phyloP scores from a whole-genome alignment of 371 early-diverging fungal species.

The Syncephalastrum racemosum region DNA sequence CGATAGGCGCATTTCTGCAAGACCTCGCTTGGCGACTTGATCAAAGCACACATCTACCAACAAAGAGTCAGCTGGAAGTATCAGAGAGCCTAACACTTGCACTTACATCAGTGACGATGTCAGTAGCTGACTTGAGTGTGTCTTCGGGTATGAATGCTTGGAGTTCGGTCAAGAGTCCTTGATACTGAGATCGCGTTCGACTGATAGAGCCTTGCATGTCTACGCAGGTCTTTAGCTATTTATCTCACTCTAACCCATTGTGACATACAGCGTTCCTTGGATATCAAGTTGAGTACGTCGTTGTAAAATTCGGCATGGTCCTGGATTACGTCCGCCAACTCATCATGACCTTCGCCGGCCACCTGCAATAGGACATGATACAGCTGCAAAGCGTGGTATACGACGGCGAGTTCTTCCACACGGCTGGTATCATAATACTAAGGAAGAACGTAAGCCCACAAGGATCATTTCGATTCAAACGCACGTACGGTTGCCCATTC shows the following conservation, averaged over 20 bases:
- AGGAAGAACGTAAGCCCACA: background rate
- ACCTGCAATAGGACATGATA: constrained; percentile 10
- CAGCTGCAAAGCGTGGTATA: constrained; percentile 16
- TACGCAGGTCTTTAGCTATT: constrained; percentile 12
- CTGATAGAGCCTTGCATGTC: background rate
- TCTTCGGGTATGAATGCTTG: constrained; percentile 31
- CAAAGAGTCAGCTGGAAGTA: background rate
- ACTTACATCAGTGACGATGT: constrained; percentile 26
- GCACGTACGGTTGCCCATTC: constrained; percentile 35
- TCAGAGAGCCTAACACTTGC: background rate
- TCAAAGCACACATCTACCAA: constrained; percentile 7
- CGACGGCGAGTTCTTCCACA: constrained; percentile 16
- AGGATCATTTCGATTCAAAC: background rate
- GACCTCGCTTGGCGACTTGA: constrained; percentile 25
- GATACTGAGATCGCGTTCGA: constrained; percentile 26
- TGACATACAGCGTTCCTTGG: constrained; percentile 14
- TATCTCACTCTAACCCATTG: constrained; percentile 6
- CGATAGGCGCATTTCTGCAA: constrained; percentile 48
- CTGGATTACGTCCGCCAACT: no score
- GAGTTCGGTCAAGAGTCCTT: constrained; percentile 32
- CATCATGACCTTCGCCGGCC: background rate
- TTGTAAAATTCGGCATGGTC: constrained; percentile 8
- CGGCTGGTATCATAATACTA: constrained; percentile 27
- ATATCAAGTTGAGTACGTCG: constrained; percentile 17
- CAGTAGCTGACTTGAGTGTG: constrained; percentile 21